Evolutionary conservation across 2,329 filamentous ascomycete species (phyloP), one percentile per base, ranked within the genome.

Genomic region (Onygena corvina): DNA sequence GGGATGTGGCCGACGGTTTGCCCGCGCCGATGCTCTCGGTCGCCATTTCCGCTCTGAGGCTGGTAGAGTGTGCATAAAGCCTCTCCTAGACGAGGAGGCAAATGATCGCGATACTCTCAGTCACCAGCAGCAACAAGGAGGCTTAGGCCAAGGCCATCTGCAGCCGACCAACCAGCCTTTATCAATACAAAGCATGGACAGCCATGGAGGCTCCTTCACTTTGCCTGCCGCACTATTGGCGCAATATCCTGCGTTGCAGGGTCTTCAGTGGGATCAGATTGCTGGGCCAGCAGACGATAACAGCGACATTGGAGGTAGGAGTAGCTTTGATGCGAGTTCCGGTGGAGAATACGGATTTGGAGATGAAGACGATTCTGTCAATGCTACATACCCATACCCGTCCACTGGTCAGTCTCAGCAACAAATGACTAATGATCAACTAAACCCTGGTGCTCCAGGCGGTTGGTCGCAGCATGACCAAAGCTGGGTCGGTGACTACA

Each of bases 11-110:
- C 79, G 92, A 53, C 79, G 89, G 7, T 98, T 98, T 65, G 92
- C 92, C 12, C 86, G 92, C 58, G 92, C 92, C 3, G 92, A 98
- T 70, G 92, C 92, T 3, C 75, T 98, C 1, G 92, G 92, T 2
- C 79, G 89, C 8, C 92, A 95, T 69, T 98, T 98, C 72, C 78
- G 92, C 48, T 94, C 87, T 1, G 92, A 98, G 69, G 92, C 92
- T 2, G 92, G 92, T 4, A 80, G 92, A 27, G 86, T 95, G 48
- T 98, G 92, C 63, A 98, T 98, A 68, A 94, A 94, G 59, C 89
- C 92, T n/a, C 71, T 98, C 9, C 76, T 98, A 1, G 92, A 98
- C 56, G 92, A 98, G 67, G 92, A 98, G 71, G 84, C 88, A 49
- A 71, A 82, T 30, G 88, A 93, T 60, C 76, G 87, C 29, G 85